Evolutionary conservation across 768 basidiomycete species (phyloP).

Genomic region (Lentinula raphanica): DNA sequence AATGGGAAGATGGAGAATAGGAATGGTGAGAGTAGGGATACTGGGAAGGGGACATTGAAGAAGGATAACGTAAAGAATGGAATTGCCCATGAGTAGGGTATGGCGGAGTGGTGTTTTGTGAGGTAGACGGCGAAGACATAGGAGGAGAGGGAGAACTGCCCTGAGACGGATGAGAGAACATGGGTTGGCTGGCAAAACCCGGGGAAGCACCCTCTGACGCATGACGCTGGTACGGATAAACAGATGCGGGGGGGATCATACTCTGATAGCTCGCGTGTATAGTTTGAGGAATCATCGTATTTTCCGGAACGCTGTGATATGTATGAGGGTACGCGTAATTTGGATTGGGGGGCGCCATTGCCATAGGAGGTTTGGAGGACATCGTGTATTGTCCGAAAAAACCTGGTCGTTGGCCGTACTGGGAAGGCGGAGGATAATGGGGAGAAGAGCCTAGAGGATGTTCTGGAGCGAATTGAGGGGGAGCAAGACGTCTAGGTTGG

Average conservation of each 20-base stretch:
- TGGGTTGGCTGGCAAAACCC: conserved; percentile 21
- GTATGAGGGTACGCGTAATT: conserved; percentile 29
- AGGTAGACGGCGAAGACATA: conserved; percentile 15
- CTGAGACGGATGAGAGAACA: conserved; percentile 23
- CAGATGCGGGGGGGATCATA: conserved; percentile 32
- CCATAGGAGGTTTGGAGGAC: conserved; percentile 36
- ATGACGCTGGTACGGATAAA: conserved; percentile 34
- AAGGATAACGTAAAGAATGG: conserved; percentile 31
- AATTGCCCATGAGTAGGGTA: conserved; percentile 23
- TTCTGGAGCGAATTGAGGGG: not conserved
- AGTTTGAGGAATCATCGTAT: conserved; percentile 33
- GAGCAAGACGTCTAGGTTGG: not conserved
- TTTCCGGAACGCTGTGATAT: conserved; percentile 32
- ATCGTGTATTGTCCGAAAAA: conserved; percentile 45
- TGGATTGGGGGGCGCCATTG: conserved; percentile 27
- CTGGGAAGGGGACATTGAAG: conserved; percentile 22
- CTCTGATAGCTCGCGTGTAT: conserved; percentile 37
- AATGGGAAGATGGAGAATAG: conserved; percentile 26
- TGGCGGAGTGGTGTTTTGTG: conserved; percentile 20
- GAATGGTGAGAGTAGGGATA: conserved; percentile 34
- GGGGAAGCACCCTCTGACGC: conserved; percentile 27
- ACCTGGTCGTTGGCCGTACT: conserved; percentile 28
- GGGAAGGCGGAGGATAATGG: conserved; percentile 23
- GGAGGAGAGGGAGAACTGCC: conserved; percentile 19
- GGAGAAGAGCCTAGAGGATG: conserved; percentile 10